Evolutionary conservation across 2,329 filamentous ascomycete genomes (phyloP).

Genomic region (Clarireedia homoeocarpa): DNA sequence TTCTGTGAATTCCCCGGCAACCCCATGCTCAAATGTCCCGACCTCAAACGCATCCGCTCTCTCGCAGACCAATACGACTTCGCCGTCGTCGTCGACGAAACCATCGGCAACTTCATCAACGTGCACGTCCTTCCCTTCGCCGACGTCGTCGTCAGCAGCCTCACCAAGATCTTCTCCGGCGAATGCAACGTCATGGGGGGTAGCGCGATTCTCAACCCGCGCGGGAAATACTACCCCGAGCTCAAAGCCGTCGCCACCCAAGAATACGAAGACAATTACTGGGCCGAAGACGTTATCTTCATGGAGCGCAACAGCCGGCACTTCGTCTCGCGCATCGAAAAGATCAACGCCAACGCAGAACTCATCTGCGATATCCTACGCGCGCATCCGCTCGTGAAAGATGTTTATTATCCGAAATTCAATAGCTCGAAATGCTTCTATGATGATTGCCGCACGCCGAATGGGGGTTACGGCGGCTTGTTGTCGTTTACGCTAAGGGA

Average conservation of each 20-base stretch:
- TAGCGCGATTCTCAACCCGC: slow-evolving; percentile 56
- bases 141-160: slow-evolving; percentile 86
- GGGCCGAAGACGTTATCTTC: slow-evolving; percentile 89
- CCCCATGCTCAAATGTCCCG: slow-evolving; percentile 76
- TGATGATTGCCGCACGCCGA: slow-evolving; percentile 65
- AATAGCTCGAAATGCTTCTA: slow-evolving; percentile 64
- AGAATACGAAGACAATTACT: slow-evolving; percentile 83
- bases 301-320: slow-evolving; percentile 95
- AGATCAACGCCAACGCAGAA: slow-evolving; percentile 81
- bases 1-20: slow-evolving; percentile 97
- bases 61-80: slow-evolving; percentile 83
- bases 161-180: slow-evolving; percentile 96
- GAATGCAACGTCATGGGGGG: slow-evolving; percentile 99
- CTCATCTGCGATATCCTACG: slow-evolving; percentile 67
- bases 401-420: slow-evolving; percentile 81
- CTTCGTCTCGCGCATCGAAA: slow-evolving; percentile 72
- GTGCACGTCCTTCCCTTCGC: slow-evolving; percentile 84
- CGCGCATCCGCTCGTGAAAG: slow-evolving; percentile 56
- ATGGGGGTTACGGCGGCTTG: slow-evolving; percentile 82
- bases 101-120: slow-evolving; percentile 93
- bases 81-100: slow-evolving; percentile 88
- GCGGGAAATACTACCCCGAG: slow-evolving; percentile 58
- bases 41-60: slow-evolving; percentile 70
- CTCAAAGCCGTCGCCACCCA: slow-evolving; percentile 59
- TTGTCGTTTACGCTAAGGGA: slow-evolving; percentile 75